Base-by-base conservation (phyloP, 2,329 filamentous ascomycete genomes). In the Rutstroemia sp. region DNA sequence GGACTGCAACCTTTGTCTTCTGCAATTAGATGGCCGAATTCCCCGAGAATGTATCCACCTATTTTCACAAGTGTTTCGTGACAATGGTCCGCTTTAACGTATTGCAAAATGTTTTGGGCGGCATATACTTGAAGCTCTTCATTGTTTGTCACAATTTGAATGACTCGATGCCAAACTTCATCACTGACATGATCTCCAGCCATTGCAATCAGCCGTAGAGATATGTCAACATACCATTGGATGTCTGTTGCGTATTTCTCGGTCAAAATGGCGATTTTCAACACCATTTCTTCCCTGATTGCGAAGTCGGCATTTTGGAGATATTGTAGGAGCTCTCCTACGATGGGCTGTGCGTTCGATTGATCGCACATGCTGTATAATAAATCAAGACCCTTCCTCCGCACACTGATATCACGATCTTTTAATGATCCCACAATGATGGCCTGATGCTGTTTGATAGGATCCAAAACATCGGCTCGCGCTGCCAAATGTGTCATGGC, bases 291-390 rank as follows among this genome's bases (percentile, higher is more conserved):
- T 74, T 99, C 95, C 61, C 95, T 84, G 66, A 99, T 96, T 5
- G 92, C 92, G 71, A 96, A 99, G 72, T 99, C 94, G 48, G 94
- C 94, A 56, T 90, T 96, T 68, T 96, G 92, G 8, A 99, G 81
- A 71, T 96, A 97, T 64, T 92, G 89, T 53, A 99, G 75, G 51
- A 99, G 83, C 74, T 99, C 94, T 58, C 88, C 87, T 41, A 99
- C 94, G 63, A 99, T 95, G 9, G 89, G 86, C 62, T 89, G 88
- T 7, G 94, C 91, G 72, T 99, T 99, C n/a, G 86, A 86, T 37
- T 88, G 83, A 72, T 99, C 94, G 71, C 95, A 99, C 94, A 99
- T 99, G 82, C 94, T 99, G 81, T 99, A 99, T 37, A 99, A 81
- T 56, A 99, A 76, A 73, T 99, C 95, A 48, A 99, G 80, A 58